Conservation (phyloP, 805 yeast genomes). For the Priceomyces haplophilus region DNA sequence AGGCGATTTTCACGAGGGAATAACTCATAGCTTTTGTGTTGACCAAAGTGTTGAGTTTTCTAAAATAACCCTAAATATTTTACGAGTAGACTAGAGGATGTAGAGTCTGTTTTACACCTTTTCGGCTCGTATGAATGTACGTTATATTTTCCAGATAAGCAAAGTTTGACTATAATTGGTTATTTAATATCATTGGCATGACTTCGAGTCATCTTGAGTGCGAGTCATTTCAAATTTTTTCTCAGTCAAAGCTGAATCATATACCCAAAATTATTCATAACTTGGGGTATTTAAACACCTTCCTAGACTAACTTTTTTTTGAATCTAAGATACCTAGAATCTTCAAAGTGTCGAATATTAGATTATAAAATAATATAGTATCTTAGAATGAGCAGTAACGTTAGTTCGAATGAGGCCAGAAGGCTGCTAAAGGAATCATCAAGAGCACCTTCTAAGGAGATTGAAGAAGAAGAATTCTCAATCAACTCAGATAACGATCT, state of each 20-base stretch:
- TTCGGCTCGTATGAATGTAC: not conserved
- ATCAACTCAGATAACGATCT: not conserved
- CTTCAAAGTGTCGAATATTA: too few species aligned
- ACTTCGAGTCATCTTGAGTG: not conserved
- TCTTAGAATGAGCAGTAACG: not conserved
- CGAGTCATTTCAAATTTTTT: not conserved
- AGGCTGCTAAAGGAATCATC: not conserved
- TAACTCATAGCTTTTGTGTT: constrained; percentile 62
- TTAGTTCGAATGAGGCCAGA: not conserved
- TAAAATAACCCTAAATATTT: constrained; percentile 29
- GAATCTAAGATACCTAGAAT: too few species aligned
- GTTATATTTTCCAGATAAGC: not conserved
- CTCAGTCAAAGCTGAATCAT: not conserved
- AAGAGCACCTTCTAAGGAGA: not conserved
- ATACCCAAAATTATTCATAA: not conserved
- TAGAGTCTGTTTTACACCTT: not conserved
- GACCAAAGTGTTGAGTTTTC: constrained; percentile 53
- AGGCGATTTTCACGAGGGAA: constrained; percentile 34
- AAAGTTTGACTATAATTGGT: too few species aligned
- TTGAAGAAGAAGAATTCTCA: constrained; percentile 4
- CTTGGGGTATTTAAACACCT: not conserved
- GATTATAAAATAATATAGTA: too few species aligned
- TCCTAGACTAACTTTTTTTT: too few species aligned
- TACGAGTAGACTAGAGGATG: not conserved
- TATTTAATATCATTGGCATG: not conserved